These are phyloP conservation scores for Mycena kentingensis DNA, from an alignment of 768 basidiomycete species.

Conservation along the genomic window DNA sequence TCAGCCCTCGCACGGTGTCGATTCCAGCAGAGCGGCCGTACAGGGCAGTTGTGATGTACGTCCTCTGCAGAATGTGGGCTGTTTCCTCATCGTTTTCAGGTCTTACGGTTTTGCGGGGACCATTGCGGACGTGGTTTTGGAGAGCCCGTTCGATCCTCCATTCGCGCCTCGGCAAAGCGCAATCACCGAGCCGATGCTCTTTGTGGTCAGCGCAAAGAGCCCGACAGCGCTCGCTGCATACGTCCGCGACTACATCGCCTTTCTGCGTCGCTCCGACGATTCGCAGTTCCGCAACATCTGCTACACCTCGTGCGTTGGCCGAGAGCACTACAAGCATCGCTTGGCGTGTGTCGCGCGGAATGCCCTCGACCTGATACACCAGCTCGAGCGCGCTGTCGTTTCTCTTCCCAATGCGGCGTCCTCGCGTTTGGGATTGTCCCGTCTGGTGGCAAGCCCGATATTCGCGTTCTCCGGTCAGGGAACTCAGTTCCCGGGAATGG, in stretches of 20 bases:
- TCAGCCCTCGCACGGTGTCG: neutral
- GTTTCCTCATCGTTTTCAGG: neutral
- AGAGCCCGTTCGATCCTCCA: slow-evolving; percentile 1
- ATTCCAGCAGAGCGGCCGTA: neutral
- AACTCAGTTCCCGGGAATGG: slow-evolving; percentile 17
- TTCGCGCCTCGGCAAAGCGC: neutral
- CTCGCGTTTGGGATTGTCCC: neutral
- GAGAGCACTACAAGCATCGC: slow-evolving; percentile 16
- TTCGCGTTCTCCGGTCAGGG: slow-evolving; percentile 21
- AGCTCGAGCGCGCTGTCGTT: neutral
- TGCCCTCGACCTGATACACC: slow-evolving; percentile 6
- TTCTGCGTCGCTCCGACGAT: slow-evolving; percentile 1
- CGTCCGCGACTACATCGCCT: slow-evolving; percentile 6
- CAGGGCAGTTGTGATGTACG: slow-evolving; percentile 11
- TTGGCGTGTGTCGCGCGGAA: slow-evolving; percentile 16
- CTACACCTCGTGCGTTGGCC: slow-evolving; percentile 16
- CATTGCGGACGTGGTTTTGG: slow-evolving; percentile 11
- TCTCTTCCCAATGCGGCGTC: neutral
- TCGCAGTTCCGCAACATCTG: slow-evolving; percentile 9
- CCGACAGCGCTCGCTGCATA: slow-evolving; percentile 11
- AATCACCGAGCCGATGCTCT: slow-evolving; percentile 10
- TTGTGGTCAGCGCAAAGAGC: slow-evolving; percentile 18
- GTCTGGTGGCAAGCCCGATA: no score
- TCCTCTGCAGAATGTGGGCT: neutral
- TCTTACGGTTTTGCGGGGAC: slow-evolving; percentile 20